A percentile compares a stretch with the other conserved stretches of the same genome.
phyloP scores from a whole-genome alignment of 2,329 filamentous ascomycete genomes.

The Calonectria multiphialidica region DNA sequence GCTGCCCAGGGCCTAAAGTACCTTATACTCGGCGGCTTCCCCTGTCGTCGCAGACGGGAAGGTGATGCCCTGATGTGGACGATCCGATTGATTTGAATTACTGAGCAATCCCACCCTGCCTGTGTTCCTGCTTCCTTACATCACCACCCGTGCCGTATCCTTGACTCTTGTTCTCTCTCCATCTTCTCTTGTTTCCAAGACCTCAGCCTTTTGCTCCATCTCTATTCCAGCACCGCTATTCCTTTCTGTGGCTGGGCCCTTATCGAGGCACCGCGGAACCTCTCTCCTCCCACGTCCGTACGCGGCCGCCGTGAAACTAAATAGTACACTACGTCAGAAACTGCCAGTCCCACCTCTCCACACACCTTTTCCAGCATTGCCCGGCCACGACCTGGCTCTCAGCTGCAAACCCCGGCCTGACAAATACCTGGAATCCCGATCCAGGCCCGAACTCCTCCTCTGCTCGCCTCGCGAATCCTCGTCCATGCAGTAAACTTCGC shows the following conservation, averaged over 20 bases:
- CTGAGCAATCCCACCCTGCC: constrained; percentile 21
- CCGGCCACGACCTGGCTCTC: not conserved
- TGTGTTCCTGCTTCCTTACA: constrained; percentile 14
- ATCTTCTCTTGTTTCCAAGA: constrained; percentile 5
- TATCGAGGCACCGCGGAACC: constrained; percentile 4
- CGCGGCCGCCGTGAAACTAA: constrained; percentile 18
- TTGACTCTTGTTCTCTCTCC: not conserved
- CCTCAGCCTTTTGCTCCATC: not conserved
- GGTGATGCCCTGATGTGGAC: constrained; percentile 2
- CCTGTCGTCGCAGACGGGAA: constrained; percentile 8
- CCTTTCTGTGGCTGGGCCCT: not conserved
- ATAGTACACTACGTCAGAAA: constrained; percentile 38
- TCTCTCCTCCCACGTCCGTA: not conserved
- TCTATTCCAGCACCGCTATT: not conserved
- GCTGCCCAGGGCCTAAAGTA: constrained; percentile 6
- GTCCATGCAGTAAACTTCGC: constrained; percentile 8
- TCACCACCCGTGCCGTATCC: constrained; percentile 13
- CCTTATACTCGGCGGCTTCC: constrained; percentile 13
- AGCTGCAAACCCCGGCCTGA: not conserved
- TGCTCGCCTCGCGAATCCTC: not conserved
- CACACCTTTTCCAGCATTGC: constrained; percentile 14
- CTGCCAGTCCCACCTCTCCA: constrained; percentile 27
- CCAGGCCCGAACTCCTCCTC: not conserved
- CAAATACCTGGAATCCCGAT: not conserved
- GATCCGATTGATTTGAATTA: constrained; percentile 5